phyloP scores from a whole-genome alignment of 1,284 basidiomycete species.

The Malassezia cuniculi region DNA sequence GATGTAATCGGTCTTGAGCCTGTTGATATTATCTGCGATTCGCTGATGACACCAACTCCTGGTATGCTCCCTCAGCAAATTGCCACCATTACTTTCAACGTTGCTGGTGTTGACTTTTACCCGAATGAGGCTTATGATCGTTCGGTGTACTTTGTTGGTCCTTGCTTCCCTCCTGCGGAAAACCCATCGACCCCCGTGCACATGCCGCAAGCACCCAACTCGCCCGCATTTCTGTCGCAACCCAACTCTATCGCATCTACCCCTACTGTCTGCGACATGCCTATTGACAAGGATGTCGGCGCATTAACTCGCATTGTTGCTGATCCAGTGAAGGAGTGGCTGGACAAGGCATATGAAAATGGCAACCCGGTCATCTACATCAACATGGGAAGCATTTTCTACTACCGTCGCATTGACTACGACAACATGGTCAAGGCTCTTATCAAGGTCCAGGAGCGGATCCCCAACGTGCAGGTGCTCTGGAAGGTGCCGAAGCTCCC shows the following conservation, averaged over 20 bases:
- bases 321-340: conserved; percentile 17
- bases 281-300: conserved; percentile 12
- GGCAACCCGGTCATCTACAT: conserved; percentile 32
- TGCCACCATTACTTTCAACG: conserved; percentile 19
- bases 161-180: conserved; percentile 13
- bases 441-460: conserved; percentile 16
- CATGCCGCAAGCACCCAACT: not conserved
- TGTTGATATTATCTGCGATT: conserved; percentile 16
- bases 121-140: conserved; percentile 8
- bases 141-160: conserved; percentile 20
- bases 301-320: not conserved
- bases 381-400: conserved; percentile 42
- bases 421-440: conserved; percentile 22
- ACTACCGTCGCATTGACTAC: conserved; percentile 25
- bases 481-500: conserved; percentile 24
- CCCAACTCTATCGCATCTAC: conserved; percentile 6
- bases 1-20: conserved; percentile 18
- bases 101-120: conserved; percentile 19
- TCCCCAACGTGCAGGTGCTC: conserved; percentile 19
- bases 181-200: conserved; percentile 3
- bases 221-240: conserved; percentile 1
- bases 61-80: conserved; percentile 15
- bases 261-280: conserved; percentile 8
- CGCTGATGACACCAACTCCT: conserved; percentile 20
- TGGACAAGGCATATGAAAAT: conserved; percentile 19